A percentile compares a stretch with the other conserved stretches of the same genome.
These are phyloP conservation scores for Phragmites australis DNA, from an alignment of 176 grass and related monocot species.

Conservation along the genomic window DNA sequence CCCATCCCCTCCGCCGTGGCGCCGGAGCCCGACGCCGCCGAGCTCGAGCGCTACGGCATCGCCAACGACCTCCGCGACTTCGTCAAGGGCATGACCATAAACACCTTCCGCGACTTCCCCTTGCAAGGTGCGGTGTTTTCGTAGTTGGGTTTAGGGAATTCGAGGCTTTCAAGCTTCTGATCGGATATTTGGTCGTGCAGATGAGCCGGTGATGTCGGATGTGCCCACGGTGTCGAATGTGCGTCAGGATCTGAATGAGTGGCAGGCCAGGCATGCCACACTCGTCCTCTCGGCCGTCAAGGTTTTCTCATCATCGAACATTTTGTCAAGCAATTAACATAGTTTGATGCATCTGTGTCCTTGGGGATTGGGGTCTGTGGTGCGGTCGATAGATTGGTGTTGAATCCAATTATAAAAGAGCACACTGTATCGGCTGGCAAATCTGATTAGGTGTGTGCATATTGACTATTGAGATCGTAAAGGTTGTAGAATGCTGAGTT, in stretches of 20 bases:
- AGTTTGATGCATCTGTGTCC: slow-evolving; percentile 17
- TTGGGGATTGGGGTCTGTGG: not conserved
- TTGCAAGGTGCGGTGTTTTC: slow-evolving; percentile 64
- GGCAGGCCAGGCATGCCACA: slow-evolving; percentile 88
- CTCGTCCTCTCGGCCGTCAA: slow-evolving; percentile 90
- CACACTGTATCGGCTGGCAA: not conserved
- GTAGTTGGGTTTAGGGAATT: slow-evolving; percentile 35
- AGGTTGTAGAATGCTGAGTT: not conserved
- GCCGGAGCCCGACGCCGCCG: slow-evolving; percentile 39
- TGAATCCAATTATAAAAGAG: not conserved
- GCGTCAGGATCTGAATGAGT: slow-evolving; percentile 97
- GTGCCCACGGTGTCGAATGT: slow-evolving; percentile 89
- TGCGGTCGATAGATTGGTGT: not conserved
- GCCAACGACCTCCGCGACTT: slow-evolving; percentile 91
- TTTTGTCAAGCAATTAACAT: not conserved
- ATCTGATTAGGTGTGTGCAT: not conserved
- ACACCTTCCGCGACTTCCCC: slow-evolving; percentile 93
- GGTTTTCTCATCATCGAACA: slow-evolving; percentile 45
- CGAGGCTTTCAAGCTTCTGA: slow-evolving; percentile 4
- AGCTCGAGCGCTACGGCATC: slow-evolving; percentile 71
- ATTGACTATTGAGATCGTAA: not conserved
- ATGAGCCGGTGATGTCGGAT: slow-evolving; percentile 71
- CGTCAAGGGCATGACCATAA: slow-evolving; percentile 87
- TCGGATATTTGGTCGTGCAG: slow-evolving; percentile 36
- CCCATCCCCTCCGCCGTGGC: slow-evolving; percentile 48